These are phyloP conservation scores for Alloteropsis angusta DNA, from an alignment of 202 grass and related monocot species.

Conservation along the genomic window DNA sequence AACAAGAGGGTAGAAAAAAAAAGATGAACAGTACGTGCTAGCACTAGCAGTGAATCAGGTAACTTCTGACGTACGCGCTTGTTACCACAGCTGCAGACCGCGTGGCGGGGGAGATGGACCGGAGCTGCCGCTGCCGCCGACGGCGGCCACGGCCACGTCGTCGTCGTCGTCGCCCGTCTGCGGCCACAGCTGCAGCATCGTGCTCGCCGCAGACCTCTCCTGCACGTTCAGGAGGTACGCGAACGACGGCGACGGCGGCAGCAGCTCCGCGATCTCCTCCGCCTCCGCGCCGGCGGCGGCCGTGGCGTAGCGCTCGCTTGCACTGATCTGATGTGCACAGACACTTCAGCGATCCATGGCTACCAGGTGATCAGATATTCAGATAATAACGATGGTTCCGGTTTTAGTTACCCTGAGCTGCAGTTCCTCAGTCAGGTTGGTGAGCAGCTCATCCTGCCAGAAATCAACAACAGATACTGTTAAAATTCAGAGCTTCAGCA, in stretches of 20 bases:
- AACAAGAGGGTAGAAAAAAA: not conserved
- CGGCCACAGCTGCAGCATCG: constrained; percentile 40
- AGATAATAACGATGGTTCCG: too few relatives aligned
- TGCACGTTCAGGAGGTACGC: not conserved
- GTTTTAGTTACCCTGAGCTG: constrained; percentile 11
- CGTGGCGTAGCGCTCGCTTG: not conserved
- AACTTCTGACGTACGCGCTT: not conserved
- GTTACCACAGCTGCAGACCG: constrained; percentile 34
- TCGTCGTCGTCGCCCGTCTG: not conserved
- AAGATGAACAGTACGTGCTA: not conserved
- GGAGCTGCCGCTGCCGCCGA: constrained; percentile 8
- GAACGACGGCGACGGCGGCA: not conserved
- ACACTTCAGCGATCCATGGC: not conserved
- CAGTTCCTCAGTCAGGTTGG: not conserved
- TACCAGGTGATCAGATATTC: not conserved
- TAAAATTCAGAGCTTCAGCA: not conserved
- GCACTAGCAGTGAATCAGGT: not conserved
- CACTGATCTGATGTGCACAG: not conserved
- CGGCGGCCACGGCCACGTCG: not conserved
- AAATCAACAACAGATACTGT: too few relatives aligned
- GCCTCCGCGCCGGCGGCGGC: not conserved
- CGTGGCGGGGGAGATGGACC: not conserved
- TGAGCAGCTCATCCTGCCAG: constrained; percentile 23
- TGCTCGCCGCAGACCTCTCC: constrained; percentile 20
- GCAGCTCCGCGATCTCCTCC: not conserved